These are phyloP conservation scores for Barnettozyma salicaria DNA, from an alignment of 805 yeast genomes.

Conservation along the genomic window DNA sequence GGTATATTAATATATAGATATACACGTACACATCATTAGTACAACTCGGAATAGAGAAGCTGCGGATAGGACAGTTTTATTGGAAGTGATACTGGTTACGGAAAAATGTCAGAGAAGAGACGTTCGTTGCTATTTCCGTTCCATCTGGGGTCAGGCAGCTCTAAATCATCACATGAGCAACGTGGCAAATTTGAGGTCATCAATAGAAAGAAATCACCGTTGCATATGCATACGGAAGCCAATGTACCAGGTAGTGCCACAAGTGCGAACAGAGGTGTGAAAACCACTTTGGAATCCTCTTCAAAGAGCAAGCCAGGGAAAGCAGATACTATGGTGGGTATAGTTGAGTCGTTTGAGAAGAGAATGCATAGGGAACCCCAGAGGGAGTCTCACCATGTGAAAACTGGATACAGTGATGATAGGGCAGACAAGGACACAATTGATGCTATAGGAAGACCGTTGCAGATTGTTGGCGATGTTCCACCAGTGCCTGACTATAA, in stretches of 20 bases:
- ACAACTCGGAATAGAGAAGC: too few species aligned
- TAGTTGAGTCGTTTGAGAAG: too few species aligned
- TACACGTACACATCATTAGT: background rate
- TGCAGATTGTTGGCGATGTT: slow-evolving; percentile 10
- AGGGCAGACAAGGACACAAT: too few species aligned
- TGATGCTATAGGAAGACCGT: too few species aligned
- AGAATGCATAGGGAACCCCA: too few species aligned
- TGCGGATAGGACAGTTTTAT: too few species aligned
- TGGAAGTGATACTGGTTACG: too few species aligned
- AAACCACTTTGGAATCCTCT: background rate
- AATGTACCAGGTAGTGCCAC: background rate
- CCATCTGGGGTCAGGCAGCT: slow-evolving; percentile 8
- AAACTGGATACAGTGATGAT: too few species aligned
- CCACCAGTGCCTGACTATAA: slow-evolving; percentile 28
- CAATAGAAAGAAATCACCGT: slow-evolving; percentile 24
- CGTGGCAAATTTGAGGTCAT: slow-evolving; percentile 24
- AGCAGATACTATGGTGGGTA: slow-evolving; percentile 1
- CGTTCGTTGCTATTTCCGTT: slow-evolving; percentile 24
- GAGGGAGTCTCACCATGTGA: too few species aligned
- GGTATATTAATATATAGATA: too few species aligned
- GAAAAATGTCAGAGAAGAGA: slow-evolving; percentile 17
- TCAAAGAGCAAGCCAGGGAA: background rate
- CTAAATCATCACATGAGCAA: slow-evolving; percentile 4
- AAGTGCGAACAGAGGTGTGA: too few species aligned
- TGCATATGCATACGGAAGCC: background rate